These are phyloP conservation scores for Cyamopsis tetragonoloba DNA, from an alignment of 306 rosid genomes.

Conservation along the genomic window DNA sequence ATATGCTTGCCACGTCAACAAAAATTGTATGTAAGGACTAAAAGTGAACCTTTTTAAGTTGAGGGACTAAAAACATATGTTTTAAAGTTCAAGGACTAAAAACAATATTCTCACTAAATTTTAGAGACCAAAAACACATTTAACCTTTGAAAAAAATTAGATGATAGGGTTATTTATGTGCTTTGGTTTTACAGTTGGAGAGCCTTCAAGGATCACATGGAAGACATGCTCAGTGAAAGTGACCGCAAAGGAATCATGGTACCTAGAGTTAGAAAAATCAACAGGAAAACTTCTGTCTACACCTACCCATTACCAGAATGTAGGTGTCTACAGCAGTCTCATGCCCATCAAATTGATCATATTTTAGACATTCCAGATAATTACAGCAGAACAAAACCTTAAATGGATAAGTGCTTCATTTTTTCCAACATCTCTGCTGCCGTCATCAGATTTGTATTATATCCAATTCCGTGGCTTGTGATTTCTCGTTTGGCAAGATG, in stretches of 20 bases:
- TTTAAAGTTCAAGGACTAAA: no score
- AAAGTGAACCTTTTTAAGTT: no score
- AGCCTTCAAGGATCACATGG: constrained; percentile 79
- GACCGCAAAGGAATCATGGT: constrained; percentile 88
- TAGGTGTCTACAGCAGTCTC: constrained; percentile 70
- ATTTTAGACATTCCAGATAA: constrained; percentile 24
- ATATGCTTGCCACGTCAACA: no score
- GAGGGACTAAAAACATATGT: no score
- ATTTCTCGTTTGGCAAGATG: constrained; percentile 26
- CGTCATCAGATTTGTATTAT: not conserved
- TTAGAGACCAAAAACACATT: no score
- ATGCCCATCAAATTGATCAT: constrained; percentile 29
- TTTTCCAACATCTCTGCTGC: constrained; percentile 11
- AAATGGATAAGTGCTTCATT: constrained; percentile 24
- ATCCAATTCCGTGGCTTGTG: constrained; percentile 10
- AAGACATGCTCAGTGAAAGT: constrained; percentile 76
- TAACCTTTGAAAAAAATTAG: no score
- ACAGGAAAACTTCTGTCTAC: constrained; percentile 90
- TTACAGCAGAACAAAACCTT: constrained; percentile 22
- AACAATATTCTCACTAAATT: no score
- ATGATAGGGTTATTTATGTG: constrained; percentile 17
- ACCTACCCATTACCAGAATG: constrained; percentile 92
- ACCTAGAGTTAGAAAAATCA: constrained; percentile 82
- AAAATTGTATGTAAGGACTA: no score
- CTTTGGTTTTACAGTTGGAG: constrained; percentile 68